Evolutionary conservation across 2,329 filamentous ascomycete species (phyloP).

Genomic region (Dactylellina haptotyla): DNA sequence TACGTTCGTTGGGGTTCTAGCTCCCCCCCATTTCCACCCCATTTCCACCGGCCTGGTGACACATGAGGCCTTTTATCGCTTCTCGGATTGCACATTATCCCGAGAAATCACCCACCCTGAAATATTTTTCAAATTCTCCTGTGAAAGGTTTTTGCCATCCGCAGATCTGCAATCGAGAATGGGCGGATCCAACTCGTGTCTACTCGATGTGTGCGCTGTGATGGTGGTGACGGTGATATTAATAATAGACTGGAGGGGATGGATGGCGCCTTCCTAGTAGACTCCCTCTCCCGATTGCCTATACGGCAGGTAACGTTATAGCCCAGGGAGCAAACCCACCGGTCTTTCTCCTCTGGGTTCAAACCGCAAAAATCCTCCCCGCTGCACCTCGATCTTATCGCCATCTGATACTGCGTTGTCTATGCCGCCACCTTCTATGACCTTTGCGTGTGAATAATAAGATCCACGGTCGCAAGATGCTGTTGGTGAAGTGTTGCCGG

Average conservation of each 20-base stretch:
- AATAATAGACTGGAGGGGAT: not conserved
- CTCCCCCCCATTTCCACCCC: too few relatives aligned
- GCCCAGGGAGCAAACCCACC: not conserved
- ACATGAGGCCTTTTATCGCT: not conserved
- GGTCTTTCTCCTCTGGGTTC: not conserved
- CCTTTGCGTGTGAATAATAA: not conserved
- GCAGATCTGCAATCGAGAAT: not conserved
- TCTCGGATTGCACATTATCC: not conserved
- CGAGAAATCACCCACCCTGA: not conserved
- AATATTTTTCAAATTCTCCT: not conserved
- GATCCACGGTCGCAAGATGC: slow-evolving; percentile 11
- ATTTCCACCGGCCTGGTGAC: too few relatives aligned
- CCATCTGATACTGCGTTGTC: too few relatives aligned
- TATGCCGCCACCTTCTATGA: too few relatives aligned
- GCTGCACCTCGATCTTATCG: too few relatives aligned
- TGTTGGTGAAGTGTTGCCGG: slow-evolving; percentile 11
- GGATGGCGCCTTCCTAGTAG: slow-evolving; percentile 1
- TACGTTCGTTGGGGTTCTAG: too few relatives aligned
- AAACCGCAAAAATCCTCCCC: not conserved
- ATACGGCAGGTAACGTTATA: slow-evolving; percentile 2
- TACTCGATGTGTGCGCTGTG: too few relatives aligned
- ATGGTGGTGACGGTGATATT: not conserved
- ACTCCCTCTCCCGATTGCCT: not conserved
- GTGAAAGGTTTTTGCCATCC: not conserved
- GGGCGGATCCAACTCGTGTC: too few relatives aligned